These are phyloP conservation scores for Moniliella sp. DNA, from an alignment of 1,284 basidiomycete genomes.

Conservation along the genomic window DNA sequence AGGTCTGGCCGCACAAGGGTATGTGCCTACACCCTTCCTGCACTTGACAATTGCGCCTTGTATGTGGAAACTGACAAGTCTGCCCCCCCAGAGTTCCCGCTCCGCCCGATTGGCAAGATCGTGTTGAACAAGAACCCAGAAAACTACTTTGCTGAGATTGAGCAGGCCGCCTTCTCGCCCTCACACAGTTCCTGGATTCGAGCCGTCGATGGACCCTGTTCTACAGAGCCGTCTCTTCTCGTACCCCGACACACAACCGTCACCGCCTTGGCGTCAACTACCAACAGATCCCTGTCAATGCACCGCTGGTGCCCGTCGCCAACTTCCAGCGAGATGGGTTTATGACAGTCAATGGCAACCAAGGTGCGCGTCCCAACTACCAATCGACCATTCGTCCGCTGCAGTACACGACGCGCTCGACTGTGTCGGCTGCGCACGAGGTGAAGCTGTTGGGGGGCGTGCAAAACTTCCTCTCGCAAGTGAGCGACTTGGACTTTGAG, in stretches of 20 bases:
- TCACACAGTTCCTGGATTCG: conserved; percentile 15
- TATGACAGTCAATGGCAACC: conserved; percentile 14
- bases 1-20: conserved; percentile 13
- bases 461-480: conserved; percentile 53
- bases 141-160: conserved; percentile 25
- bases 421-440: no score
- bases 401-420: conserved; percentile 37
- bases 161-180: conserved; percentile 17
- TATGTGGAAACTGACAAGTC: no score
- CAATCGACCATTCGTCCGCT: conserved; percentile 11
- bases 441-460: conserved; percentile 37
- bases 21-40: no score
- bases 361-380: conserved; percentile 14
- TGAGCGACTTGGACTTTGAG: conserved; percentile 34
- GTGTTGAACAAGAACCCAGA: conserved; percentile 16
- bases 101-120: conserved; percentile 15
- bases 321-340: conserved; percentile 17
- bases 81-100: conserved; percentile 7
- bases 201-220: conserved; percentile 20
- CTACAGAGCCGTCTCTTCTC: conserved; percentile 23
- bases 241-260: conserved; percentile 58
- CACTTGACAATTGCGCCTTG: no score
- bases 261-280: conserved; percentile 38
- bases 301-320: conserved; percentile 44
- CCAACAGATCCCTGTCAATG: conserved; percentile 18